These are phyloP conservation scores for Pleurotus pulmonarius DNA, from an alignment of 768 basidiomycete genomes.

Conservation along the genomic window DNA sequence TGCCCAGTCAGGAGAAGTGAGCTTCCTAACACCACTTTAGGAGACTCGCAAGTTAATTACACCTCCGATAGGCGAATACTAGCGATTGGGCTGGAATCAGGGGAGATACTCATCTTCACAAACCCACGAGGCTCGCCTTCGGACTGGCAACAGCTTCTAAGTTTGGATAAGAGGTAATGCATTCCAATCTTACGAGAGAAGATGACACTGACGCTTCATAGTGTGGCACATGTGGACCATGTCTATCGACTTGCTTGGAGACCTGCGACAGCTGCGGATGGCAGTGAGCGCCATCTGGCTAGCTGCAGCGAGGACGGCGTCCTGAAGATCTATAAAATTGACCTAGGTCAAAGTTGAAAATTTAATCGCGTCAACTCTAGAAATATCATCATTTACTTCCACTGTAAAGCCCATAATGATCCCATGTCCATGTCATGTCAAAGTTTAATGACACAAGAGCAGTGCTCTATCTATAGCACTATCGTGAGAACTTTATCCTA, in stretches of 20 bases:
- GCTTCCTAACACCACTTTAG: conserved; percentile 8
- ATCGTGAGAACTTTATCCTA: no score
- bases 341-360: neutral
- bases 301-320: conserved; percentile 93
- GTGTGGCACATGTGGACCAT: conserved; percentile 71
- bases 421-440: no score
- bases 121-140: conserved; percentile 23
- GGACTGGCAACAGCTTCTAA: conserved; percentile 44
- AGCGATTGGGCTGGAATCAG: conserved; percentile 84
- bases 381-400: no score
- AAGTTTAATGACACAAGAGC: no score
- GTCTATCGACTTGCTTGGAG: conserved; percentile 84
- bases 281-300: conserved; percentile 52
- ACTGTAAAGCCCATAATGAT: no score
- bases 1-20: conserved; percentile 37
- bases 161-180: conserved; percentile 51
- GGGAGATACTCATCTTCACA: conserved; percentile 64
- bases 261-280: conserved; percentile 28
- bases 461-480: no score
- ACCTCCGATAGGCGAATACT: conserved; percentile 42
- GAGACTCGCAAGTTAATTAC: neutral
- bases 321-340: conserved; percentile 56
- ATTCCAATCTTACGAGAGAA: no score
- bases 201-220: conserved; percentile 23
- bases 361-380: no score